These are phyloP conservation scores for Cenococcum geophilum DNA, from an alignment of 495 filamentous ascomycete species.

Conservation along the genomic window DNA sequence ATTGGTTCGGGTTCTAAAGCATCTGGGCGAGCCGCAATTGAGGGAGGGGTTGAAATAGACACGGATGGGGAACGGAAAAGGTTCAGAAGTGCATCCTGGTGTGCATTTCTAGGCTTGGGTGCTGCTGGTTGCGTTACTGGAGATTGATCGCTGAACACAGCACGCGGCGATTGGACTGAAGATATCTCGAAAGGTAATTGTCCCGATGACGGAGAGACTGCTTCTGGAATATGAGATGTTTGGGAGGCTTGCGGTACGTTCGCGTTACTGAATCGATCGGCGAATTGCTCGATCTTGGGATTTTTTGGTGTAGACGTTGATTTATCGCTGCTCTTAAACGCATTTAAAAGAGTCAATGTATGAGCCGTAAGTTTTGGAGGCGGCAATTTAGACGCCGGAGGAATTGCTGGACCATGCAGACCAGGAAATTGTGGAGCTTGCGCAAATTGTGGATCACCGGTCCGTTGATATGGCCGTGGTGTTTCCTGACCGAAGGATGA, in stretches of 20 bases:
- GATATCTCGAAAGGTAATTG: constrained; percentile 16
- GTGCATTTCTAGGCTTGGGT: constrained; percentile 28
- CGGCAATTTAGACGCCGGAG: constrained; percentile 53
- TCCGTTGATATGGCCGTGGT: constrained; percentile 48
- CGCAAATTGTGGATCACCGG: constrained; percentile 44
- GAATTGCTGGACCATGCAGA: constrained; percentile 43
- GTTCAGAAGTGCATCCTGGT: constrained; percentile 36
- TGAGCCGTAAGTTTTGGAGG: constrained; percentile 53
- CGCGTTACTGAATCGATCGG: constrained; percentile 23
- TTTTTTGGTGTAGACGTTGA: constrained; percentile 52
- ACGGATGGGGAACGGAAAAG: constrained; percentile 32
- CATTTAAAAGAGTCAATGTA: constrained; percentile 33
- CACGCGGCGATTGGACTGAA: constrained; percentile 14
- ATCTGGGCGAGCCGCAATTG: not conserved
- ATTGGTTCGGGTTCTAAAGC: constrained; percentile 10
- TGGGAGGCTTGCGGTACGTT: not conserved
- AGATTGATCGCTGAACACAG: constrained; percentile 6
- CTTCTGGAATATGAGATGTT: not conserved
- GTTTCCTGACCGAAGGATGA: constrained; percentile 22
- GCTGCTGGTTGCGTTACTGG: constrained; percentile 13
- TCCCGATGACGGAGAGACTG: not conserved
- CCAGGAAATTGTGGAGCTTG: constrained; percentile 29
- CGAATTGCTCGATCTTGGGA: constrained; percentile 48
- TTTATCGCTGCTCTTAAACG: constrained; percentile 33
- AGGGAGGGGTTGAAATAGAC: constrained; percentile 13